Base-by-base conservation (phyloP, 768 basidiomycete species). In the Obba rivulosa region DNA sequence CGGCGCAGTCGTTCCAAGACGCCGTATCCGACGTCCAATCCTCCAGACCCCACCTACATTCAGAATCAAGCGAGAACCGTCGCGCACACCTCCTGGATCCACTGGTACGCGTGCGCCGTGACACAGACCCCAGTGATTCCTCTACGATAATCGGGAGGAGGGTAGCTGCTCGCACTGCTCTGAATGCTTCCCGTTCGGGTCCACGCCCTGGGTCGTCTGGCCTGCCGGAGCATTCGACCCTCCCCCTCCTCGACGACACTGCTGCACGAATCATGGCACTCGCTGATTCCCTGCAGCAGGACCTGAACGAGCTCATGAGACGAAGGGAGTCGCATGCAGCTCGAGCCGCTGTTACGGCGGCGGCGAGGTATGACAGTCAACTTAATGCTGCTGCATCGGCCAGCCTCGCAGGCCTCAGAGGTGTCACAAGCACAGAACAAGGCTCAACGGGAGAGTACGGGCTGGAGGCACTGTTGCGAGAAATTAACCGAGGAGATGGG, bases 81-180 rank as follows among this genome's bases (percentile, higher is more conserved):
- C 49, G 35, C 3, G 34, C 43, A 18, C 8, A 34, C 4, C 37
- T 50, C 43, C 24, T 53, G 14, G 38, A 28, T 17, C 7, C 22
- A 20, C 16, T 50, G 41, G 9, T 39, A 2, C 43, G 43, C 23
- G 3, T 23, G 25, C 42, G 35, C 13, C 40, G 48, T 10, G 48
- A 49, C 3, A 20, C 3, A 3, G 24, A 41, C 36, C 22, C 53
- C 9, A 37, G 37, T n/a, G 55, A 60, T 22, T 37, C 56, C 14
- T 47, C 54, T 10, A 60, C 58, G 4, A 36, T 46, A 7, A 45
- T 55, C 18, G 58, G 58, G 4, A 49, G 54, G 21, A 53, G 52
- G 10, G 58, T 60, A 5, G 50, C 54, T 18, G 58, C 58, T 13
- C 50, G 58, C 16, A 48, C 50, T 3, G 45, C 49, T 7, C 46